Evolutionary conservation across 2,329 filamentous ascomycete species (phyloP).

Genomic region (Pyrenophora teres): DNA sequence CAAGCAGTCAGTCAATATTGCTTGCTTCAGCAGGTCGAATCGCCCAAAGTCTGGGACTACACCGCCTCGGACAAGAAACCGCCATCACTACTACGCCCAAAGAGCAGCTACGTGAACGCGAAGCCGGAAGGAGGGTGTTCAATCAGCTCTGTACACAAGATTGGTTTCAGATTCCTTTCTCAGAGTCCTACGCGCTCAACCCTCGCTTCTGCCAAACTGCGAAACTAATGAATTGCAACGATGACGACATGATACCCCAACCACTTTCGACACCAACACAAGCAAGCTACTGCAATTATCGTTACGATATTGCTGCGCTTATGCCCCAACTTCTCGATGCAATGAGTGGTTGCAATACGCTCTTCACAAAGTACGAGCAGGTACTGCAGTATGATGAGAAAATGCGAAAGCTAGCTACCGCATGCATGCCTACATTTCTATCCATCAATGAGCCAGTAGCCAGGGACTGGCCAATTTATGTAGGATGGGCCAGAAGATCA

Average conservation of each 20-base stretch:
- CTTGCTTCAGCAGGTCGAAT: slow-evolving; percentile 54
- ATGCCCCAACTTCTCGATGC: slow-evolving; percentile 48
- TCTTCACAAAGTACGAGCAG: slow-evolving; percentile 50
- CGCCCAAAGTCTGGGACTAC: slow-evolving; percentile 54
- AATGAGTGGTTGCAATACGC: slow-evolving; percentile 41
- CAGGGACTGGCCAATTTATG: slow-evolving; percentile 43
- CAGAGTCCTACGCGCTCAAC: slow-evolving; percentile 46
- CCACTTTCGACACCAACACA: slow-evolving; percentile 32
- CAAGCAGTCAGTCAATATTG: slow-evolving; percentile 52
- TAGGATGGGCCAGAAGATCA: slow-evolving; percentile 47
- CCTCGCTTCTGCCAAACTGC: slow-evolving; percentile 33
- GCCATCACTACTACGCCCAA: neutral
- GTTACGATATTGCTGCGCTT: slow-evolving; percentile 45
- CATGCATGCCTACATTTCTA: slow-evolving; percentile 42
- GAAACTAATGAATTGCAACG: slow-evolving; percentile 44
- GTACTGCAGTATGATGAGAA: slow-evolving; percentile 47
- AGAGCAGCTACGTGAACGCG: slow-evolving; percentile 25
- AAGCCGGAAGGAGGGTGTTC: slow-evolving; percentile 45
- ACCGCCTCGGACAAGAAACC: slow-evolving; percentile 42
- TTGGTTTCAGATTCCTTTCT: slow-evolving; percentile 51
- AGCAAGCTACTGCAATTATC: slow-evolving; percentile 43
- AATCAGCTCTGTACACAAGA: slow-evolving; percentile 49
- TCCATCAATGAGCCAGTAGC: slow-evolving; percentile 34
- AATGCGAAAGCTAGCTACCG: slow-evolving; percentile 45
- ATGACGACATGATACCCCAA: slow-evolving; percentile 26